These are phyloP conservation scores for Diddensiella transvaalensis DNA, from an alignment of 805 yeast species.

Conservation along the genomic window DNA sequence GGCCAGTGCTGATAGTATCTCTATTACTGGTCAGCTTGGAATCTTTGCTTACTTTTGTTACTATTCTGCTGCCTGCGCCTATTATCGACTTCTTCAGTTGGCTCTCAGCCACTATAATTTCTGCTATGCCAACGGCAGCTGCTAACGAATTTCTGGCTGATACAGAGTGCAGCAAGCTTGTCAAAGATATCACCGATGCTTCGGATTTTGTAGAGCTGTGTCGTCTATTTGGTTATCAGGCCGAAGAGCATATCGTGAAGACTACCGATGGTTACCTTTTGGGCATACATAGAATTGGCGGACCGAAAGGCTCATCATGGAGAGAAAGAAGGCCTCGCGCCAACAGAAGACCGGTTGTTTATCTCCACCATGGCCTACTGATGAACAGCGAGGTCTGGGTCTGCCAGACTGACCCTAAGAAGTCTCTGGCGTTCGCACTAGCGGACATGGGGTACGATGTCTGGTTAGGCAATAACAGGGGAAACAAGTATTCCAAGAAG, in stretches of 20 bases:
- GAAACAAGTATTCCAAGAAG: constrained; percentile 87
- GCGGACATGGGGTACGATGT: constrained; percentile 87
- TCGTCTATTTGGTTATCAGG: constrained; percentile 58
- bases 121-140: not conserved
- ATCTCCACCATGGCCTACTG: constrained; percentile 86
- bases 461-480: constrained; percentile 90
- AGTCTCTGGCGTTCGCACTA: constrained; percentile 69
- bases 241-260: constrained; percentile 72
- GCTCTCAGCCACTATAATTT: constrained; percentile 14
- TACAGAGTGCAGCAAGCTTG: constrained; percentile 9
- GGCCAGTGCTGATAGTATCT: constrained; percentile 34
- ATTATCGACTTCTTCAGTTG: constrained; percentile 27
- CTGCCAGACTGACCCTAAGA: constrained; percentile 43
- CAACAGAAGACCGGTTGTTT: constrained; percentile 48
- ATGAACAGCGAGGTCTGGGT: constrained; percentile 88
- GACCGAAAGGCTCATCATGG: constrained; percentile 22
- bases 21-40: constrained; percentile 32
- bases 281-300: constrained; percentile 63
- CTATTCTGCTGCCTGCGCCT: constrained; percentile 28
- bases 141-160: constrained; percentile 8
- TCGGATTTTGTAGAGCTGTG: constrained; percentile 61
- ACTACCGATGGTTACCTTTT: constrained; percentile 76
- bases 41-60: constrained; percentile 28
- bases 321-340: not conserved
- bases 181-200: constrained; percentile 24